Evolutionary conservation across 2,329 filamentous ascomycete genomes (phyloP), one percentile per base, ranked within the genome.

Genomic region (Polytolypa hystricis): DNA sequence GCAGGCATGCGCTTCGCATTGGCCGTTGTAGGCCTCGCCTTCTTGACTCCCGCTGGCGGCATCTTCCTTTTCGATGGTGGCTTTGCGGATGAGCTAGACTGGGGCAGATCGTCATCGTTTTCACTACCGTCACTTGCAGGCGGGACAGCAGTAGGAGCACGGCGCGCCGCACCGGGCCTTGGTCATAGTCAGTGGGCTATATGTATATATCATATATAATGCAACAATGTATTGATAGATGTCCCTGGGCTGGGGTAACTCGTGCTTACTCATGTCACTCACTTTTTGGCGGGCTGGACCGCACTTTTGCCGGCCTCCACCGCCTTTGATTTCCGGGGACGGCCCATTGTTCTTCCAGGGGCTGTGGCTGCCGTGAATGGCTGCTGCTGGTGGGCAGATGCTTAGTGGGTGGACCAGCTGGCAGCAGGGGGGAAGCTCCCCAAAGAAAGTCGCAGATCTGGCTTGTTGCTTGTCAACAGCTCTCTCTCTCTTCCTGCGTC

Each of bases 1-100:
- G 50, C 49, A 30, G 58, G 48, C 30, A 49, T 54, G 35, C 53
- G 52, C 46, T 56, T 57, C 23, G 50, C 42, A 38, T 46, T 52
- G 36, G 50, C 37, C n/a, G n/a, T n/a, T n/a, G n/a, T n/a, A n/a
- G n/a, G n/a, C n/a, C n/a, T n/a, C 4, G 28, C n/a, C 30, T 43
- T 46, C 33, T 41, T 40, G 25, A 39, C 35, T 35, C 37, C 36
- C 27, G 38, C 20, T 17, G 40, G 23, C 21, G 35, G 11, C 44
- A 50, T 44, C 18, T 39, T 42, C 20, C 37, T 39, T 23, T 37
- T 37, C 26, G 10, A 21, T 12, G 44, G 36, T 34, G 50, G 47
- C 55, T 60, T 61, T 39, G 45, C 44, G 43, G 39, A 36, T 42
- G 38, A 33, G 14, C 33, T 30, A 28, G 21, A 25, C 21, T 25